Evolutionary conservation across 768 basidiomycete species (phyloP), one percentile per base, ranked within the genome.

Genomic region (Tremella mesenterica): DNA sequence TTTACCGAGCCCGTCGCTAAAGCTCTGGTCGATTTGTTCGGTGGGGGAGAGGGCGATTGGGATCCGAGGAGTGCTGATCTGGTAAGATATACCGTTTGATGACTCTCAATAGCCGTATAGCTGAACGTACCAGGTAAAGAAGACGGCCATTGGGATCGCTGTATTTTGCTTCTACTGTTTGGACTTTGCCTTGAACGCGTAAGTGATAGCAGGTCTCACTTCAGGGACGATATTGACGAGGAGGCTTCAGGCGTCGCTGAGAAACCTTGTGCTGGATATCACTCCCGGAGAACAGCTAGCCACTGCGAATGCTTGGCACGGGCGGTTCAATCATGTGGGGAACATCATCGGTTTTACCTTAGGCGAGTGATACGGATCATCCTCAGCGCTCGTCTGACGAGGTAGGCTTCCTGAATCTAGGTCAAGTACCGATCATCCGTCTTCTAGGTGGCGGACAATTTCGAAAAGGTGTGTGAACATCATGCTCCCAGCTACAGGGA

Each of bases 281-380:
- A 82, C 88, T 0, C 92, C 95, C 5, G 81, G 87, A 13, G 81
- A 84, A 57, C 93, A 96, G 71, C 81, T 96, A 12, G 90, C 85
- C 52, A 80, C 83, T n/a, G 90, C 85, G 3, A 99, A 97, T 75
- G 95, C 95, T 29, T 99, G 93, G 91, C 91, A 96, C 54, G 86
- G 92, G 43, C 79, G 89, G 57, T 95, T 96, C 86, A 85, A 83
- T 39, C 90, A 97, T 69, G 83, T 90, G n/a, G 95, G 91, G 20
- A 97, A 95, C 69, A 93, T 97, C 45, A 72, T 96, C 58, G 95
- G 95, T 8, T 96, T 84, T 75, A 87, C 87, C 1, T 85, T 93
- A 68, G 91, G 88, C 86, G 66, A 53, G 80, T 60, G 21, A 4
- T 28, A 10, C n/a, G 8, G 14, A 12, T 21, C 16, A 45, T 1